Evolutionary conservation across 2,329 filamentous ascomycete species (phyloP).

Genomic region (Claviceps quebecensis): DNA sequence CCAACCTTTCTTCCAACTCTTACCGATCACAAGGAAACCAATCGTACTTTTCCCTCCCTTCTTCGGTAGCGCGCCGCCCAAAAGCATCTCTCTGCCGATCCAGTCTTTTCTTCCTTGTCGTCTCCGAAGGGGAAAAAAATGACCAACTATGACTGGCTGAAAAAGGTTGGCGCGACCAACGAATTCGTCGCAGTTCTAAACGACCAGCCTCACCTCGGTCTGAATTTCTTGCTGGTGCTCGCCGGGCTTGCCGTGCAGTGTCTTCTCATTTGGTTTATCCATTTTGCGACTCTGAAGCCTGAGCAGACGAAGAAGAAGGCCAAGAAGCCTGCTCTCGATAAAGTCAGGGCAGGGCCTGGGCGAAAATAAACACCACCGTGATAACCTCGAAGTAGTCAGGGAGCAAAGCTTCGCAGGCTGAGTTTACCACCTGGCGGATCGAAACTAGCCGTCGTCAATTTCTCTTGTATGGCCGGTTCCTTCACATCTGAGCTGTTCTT

Average conservation of each 20-base stretch:
- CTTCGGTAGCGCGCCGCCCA: too few relatives aligned
- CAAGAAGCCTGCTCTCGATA: constrained; percentile 9
- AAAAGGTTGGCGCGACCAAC: constrained; percentile 40
- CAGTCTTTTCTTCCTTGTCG: too few relatives aligned
- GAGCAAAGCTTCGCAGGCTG: neutral
- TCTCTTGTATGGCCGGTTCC: too few relatives aligned
- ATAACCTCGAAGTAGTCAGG: neutral
- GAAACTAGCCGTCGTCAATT: too few relatives aligned
- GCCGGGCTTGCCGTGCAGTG: constrained; percentile 32
- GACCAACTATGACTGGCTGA: constrained; percentile 44
- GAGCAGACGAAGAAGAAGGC: constrained; percentile 40
- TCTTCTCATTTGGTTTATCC: constrained; percentile 42
- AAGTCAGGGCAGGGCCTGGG: neutral
- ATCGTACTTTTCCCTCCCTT: too few relatives aligned
- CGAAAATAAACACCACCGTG: neutral
- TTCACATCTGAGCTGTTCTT: too few relatives aligned
- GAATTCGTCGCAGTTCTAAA: constrained; percentile 46
- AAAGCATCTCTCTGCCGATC: too few relatives aligned
- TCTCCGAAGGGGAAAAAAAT: constrained; percentile 12
- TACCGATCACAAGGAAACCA: too few relatives aligned
- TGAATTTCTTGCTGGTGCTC: constrained; percentile 40
- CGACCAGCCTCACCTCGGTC: constrained; percentile 46
- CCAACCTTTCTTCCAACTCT: too few relatives aligned
- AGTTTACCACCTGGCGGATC: neutral
- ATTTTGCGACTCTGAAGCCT: constrained; percentile 45